Percentiles rank a stretch among this genome's conserved stretches.
phyloP scores from a whole-genome alignment of 345 rosid species.

The Euphorbia peplus region DNA sequence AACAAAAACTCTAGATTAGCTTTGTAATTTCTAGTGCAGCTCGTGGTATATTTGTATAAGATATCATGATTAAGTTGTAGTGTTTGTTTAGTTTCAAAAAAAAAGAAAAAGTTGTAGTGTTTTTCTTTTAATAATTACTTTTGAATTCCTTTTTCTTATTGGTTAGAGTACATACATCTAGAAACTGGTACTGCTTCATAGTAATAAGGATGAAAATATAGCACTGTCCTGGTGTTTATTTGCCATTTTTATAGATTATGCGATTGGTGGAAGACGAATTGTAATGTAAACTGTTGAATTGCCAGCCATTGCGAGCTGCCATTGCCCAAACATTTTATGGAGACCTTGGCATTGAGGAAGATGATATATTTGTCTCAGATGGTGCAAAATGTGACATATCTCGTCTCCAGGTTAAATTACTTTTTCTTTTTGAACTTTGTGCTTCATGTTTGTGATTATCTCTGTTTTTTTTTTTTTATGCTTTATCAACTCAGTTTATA shows the following conservation, averaged over 20 bases:
- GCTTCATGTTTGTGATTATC: neutral
- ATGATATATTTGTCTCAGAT: conserved; percentile 92
- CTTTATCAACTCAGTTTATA: neutral
- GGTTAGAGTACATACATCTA: neutral
- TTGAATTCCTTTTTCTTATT: neutral
- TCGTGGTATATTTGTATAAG: neutral
- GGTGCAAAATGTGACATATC: conserved; percentile 98
- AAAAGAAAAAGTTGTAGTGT: no score
- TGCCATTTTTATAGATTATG: neutral
- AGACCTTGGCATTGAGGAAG: conserved; percentile 77
- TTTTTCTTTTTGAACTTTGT: neutral
- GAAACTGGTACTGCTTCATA: neutral
- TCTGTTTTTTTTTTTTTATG: neutral
- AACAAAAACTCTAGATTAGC: neutral
- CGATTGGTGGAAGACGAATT: neutral
- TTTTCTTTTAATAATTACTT: neutral
- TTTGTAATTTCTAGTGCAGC: neutral
- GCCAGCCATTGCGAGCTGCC: conserved; percentile 78
- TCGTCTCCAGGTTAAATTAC: conserved; percentile 78
- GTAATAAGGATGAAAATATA: neutral
- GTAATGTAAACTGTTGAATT: conserved; percentile 12
- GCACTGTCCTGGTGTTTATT: neutral
- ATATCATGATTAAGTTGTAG: neutral
- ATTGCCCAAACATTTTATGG: conserved; percentile 67
- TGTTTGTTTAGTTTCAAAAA: no score